Conservation (phyloP, 1,284 basidiomycete species). For the Moesziomyces sp. region DNA sequence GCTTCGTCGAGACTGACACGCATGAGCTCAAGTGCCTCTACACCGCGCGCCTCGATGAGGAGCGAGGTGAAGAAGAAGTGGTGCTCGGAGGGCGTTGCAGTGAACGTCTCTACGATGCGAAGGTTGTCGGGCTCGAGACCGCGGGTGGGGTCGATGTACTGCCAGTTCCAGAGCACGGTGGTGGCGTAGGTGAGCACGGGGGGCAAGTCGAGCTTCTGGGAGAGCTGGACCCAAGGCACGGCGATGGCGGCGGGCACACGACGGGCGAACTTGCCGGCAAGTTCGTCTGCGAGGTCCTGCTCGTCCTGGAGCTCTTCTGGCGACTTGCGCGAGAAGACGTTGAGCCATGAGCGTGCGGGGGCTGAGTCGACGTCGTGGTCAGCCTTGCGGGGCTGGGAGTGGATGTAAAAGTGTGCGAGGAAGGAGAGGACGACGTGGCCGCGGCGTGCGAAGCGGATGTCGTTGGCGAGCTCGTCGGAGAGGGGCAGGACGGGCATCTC, state of each 20-base stretch:
- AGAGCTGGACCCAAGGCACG: conserved; percentile 77
- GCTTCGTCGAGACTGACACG: conserved; percentile 87
- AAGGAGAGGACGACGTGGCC: conserved; percentile 86
- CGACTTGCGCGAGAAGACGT: conserved; percentile 36
- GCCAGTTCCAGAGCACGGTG: conserved; percentile 93
- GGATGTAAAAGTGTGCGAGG: conserved; percentile 88
- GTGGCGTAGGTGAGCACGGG: conserved; percentile 93
- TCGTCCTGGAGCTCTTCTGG: conserved; percentile 32
- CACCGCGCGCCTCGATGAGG: conserved; percentile 90
- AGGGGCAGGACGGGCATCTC: conserved; percentile 57
- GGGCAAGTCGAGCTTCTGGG: conserved; percentile 81
- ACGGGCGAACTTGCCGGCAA: conserved; percentile 65
- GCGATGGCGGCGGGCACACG: conserved; percentile 79
- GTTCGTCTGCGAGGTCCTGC: conserved; percentile 41
- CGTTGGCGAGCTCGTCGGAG: conserved; percentile 40
- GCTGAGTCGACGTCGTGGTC: conserved; percentile 2
- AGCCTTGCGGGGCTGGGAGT: conserved; percentile 72
- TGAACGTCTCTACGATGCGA: conserved; percentile 78
- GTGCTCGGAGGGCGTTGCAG: conserved; percentile 82
- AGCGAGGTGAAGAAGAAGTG: conserved; percentile 90
- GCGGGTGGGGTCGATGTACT: conserved; percentile 62
- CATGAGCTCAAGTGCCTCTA: conserved; percentile 86
- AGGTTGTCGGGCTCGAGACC: conserved; percentile 61
- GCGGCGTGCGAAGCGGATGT: conserved; percentile 71
- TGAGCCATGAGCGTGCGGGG: conserved; percentile 29